Conservation (phyloP, 306 rosid species). For the Oxytropis ochrocephala region DNA sequence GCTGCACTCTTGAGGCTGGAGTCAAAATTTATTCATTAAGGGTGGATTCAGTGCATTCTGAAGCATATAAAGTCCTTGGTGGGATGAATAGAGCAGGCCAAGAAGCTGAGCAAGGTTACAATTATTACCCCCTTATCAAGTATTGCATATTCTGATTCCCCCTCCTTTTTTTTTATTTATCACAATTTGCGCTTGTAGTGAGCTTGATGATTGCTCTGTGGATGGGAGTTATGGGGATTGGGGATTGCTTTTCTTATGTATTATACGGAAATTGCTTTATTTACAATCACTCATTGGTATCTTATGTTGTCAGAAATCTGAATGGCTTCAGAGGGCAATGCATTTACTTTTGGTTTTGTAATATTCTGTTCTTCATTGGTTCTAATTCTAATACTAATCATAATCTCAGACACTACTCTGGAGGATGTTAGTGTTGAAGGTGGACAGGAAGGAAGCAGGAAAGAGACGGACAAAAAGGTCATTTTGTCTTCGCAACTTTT, state of each 20-base stretch:
- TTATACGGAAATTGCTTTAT: background rate
- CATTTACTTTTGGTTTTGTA: conserved; percentile 17
- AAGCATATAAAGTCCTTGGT: conserved; percentile 94
- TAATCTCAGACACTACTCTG: conserved; percentile 32
- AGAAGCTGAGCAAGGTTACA: conserved; percentile 72
- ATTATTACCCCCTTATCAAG: conserved; percentile 1
- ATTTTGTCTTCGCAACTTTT: conserved; percentile 5
- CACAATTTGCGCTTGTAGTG: background rate
- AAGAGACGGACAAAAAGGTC: conserved; percentile 72
- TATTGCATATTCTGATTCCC: background rate
- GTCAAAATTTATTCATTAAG: conserved; percentile 83
- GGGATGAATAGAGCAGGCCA: conserved; percentile 97
- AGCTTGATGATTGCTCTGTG: background rate
- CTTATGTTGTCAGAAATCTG: background rate
- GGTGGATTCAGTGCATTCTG: conserved; percentile 95
- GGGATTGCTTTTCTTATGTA: background rate
- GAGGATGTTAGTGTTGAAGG: conserved; percentile 42
- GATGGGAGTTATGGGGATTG: background rate
- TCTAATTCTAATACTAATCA: conserved; percentile 25
- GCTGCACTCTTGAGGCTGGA: conserved; percentile 98
- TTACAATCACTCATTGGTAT: background rate
- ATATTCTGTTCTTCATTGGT: conserved; percentile 8
- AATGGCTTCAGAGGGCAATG: background rate
- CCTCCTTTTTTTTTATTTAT: too few relatives aligned
- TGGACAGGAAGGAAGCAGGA: conserved; percentile 49